Conservation (phyloP, 371 early-diverging fungal genomes). For the Apophysomyces trapeziformis region DNA sequence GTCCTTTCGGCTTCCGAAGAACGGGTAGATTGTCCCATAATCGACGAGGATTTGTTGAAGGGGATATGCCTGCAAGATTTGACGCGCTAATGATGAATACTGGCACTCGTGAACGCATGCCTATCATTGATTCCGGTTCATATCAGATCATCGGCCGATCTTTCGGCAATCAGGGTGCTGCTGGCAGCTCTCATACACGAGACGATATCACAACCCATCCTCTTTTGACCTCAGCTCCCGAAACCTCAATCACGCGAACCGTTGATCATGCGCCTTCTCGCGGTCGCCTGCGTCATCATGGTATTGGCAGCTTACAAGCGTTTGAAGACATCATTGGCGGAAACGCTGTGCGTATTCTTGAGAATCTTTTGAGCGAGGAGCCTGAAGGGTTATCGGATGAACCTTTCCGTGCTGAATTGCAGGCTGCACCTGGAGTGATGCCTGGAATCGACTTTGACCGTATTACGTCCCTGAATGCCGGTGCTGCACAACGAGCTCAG, state of each 20-base stretch:
- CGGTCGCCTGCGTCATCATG: constrained; percentile 23
- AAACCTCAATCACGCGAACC: constrained; percentile 16
- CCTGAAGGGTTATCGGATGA: constrained; percentile 34
- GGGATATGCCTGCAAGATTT: constrained; percentile 14
- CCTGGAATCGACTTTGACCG: constrained; percentile 52
- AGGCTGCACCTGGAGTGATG: constrained; percentile 43
- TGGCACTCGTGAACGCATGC: constrained; percentile 13
- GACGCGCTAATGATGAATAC: constrained; percentile 4
- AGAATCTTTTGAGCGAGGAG: constrained; percentile 62
- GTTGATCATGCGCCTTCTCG: constrained; percentile 22
- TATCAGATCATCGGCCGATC: constrained; percentile 32
- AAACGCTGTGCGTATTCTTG: constrained; percentile 69
- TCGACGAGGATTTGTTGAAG: constrained; percentile 14
- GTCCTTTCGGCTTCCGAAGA: constrained; percentile 15
- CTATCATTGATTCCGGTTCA: constrained; percentile 16
- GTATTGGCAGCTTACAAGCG: constrained; percentile 59
- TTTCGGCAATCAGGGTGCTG: constrained; percentile 30
- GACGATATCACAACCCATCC: constrained; percentile 75
- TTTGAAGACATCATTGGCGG: constrained; percentile 77
- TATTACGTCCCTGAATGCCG: constrained; percentile 18
- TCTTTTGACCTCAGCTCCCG: constrained; percentile 50
- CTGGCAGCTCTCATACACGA: constrained; percentile 20
- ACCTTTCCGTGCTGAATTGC: constrained; percentile 61
- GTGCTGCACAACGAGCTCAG: background rate
- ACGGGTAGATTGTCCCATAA: constrained; percentile 15